Conservation (phyloP, 2,329 filamentous ascomycete genomes). For the Emmonsiellopsis sp. region DNA sequence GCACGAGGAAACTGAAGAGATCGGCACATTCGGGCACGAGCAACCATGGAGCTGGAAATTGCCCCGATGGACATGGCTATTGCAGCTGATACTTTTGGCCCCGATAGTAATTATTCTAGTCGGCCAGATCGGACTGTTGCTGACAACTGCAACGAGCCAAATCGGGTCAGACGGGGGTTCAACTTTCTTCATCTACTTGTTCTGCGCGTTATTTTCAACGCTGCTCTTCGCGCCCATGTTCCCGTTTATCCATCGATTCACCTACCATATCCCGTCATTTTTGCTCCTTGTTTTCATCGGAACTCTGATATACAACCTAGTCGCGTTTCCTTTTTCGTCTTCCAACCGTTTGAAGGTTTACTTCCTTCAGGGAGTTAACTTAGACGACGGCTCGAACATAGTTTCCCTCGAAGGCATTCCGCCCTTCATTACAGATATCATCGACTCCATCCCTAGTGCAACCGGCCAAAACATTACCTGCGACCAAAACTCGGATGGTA, state of each 20-base stretch:
- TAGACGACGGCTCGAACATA: conserved; percentile 60
- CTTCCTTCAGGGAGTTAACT: conserved; percentile 72
- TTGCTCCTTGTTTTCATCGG: conserved; percentile 62
- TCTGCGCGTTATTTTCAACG: conserved; percentile 58
- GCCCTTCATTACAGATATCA: conserved; percentile 57
- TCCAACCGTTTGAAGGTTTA: conserved; percentile 74
- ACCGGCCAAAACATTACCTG: conserved; percentile 53
- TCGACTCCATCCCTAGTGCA: conserved; percentile 61
- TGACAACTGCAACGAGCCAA: conserved; percentile 64
- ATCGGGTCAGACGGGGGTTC: conserved; percentile 76
- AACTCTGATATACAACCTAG: conserved; percentile 76
- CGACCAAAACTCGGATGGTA: conserved; percentile 29
- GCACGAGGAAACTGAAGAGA: conserved; percentile 18
- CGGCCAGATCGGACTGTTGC: conserved; percentile 64
- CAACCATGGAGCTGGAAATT: conserved; percentile 76
- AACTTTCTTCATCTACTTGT: conserved; percentile 60
- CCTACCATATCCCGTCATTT: conserved; percentile 70
- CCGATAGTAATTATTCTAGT: conserved; percentile 69
- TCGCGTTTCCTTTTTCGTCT: conserved; percentile 78
- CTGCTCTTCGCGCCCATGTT: conserved; percentile 65
- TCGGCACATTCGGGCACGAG: conserved; percentile 55
- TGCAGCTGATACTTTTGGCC: conserved; percentile 73
- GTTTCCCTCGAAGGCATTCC: conserved; percentile 61
- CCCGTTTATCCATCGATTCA: conserved; percentile 80
- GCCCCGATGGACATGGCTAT: conserved; percentile 75